Evolutionary conservation across 2,329 filamentous ascomycete species (phyloP).

Genomic region (Zymoseptoria pseudotritici): DNA sequence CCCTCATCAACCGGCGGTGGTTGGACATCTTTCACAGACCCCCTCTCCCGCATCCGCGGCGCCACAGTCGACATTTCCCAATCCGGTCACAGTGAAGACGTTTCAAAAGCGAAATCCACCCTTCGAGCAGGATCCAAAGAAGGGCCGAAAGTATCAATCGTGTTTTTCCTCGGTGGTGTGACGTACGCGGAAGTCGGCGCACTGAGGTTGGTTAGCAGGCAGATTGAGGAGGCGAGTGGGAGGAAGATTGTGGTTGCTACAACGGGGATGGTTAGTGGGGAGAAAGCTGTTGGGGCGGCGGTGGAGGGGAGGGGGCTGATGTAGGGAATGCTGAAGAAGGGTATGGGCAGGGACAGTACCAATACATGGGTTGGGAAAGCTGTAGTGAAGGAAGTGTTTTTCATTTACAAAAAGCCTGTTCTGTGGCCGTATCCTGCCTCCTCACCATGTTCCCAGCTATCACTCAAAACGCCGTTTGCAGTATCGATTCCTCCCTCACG

Average conservation of each 20-base stretch:
- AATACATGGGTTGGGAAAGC: too few species aligned
- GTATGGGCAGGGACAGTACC: background rate
- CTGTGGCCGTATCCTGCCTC: too few species aligned
- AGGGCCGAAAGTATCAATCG: constrained; percentile 68
- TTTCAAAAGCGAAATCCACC: constrained; percentile 69
- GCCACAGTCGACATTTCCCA: constrained; percentile 88
- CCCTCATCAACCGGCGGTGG: constrained; percentile 53
- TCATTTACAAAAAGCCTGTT: too few species aligned
- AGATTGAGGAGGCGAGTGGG: constrained; percentile 55
- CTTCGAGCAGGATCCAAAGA: constrained; percentile 59
- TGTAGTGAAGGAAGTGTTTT: too few species aligned
- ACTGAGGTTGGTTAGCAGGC: constrained; percentile 76
- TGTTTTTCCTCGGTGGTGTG: constrained; percentile 97
- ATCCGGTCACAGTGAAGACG: constrained; percentile 85
- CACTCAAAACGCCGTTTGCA: too few species aligned
- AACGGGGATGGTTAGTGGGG: constrained; percentile 83
- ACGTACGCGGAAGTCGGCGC: constrained; percentile 96
- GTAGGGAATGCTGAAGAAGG: background rate
- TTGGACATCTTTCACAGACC: constrained; percentile 90
- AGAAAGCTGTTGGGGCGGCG: constrained; percentile 71
- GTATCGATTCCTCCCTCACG: too few species aligned
- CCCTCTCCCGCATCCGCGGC: constrained; percentile 77
- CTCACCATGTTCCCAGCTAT: too few species aligned
- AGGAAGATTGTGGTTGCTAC: constrained; percentile 87
- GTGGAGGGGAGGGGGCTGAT: constrained; percentile 27